These are phyloP conservation scores for Rubus parviflorus DNA, from an alignment of 306 rosid species.

Conservation along the genomic window DNA sequence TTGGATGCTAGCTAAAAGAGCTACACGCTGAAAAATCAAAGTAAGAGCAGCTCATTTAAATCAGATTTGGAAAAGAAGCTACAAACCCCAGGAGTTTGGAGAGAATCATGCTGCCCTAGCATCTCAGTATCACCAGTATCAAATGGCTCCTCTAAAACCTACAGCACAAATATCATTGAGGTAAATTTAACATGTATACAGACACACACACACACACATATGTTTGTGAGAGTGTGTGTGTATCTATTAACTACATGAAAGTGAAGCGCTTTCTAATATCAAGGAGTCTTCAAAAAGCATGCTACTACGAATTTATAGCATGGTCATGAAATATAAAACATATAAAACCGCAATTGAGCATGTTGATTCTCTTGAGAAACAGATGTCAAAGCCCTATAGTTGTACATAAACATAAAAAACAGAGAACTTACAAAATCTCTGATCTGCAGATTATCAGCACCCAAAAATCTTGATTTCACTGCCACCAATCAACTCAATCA, in stretches of 20 bases:
- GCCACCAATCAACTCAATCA: constrained; percentile 40
- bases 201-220: too few relatives aligned
- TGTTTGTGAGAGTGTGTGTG: neutral
- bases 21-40: neutral
- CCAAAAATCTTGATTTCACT: constrained; percentile 60
- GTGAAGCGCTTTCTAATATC: neutral
- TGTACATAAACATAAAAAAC: neutral
- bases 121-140: constrained; percentile 57
- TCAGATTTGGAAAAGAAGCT: constrained; percentile 16
- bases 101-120: constrained; percentile 52
- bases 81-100: constrained; percentile 75
- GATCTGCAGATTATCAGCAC: constrained; percentile 48
- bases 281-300: constrained; percentile 1
- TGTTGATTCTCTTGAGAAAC: neutral
- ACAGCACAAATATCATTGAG: constrained; percentile 23
- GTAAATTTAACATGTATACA: neutral
- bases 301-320: neutral
- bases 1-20: constrained; percentile 1
- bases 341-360: neutral
- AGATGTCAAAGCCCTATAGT: neutral
- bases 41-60: constrained; percentile 6
- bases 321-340: neutral
- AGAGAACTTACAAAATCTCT: constrained; percentile 61
- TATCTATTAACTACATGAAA: neutral
- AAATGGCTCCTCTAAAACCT: constrained; percentile 69